A percentile compares a stretch with the other conserved stretches of the same genome.
These are phyloP conservation scores for Silene conica DNA, from an alignment of 148 eudicot genomes.

Conservation along the genomic window DNA sequence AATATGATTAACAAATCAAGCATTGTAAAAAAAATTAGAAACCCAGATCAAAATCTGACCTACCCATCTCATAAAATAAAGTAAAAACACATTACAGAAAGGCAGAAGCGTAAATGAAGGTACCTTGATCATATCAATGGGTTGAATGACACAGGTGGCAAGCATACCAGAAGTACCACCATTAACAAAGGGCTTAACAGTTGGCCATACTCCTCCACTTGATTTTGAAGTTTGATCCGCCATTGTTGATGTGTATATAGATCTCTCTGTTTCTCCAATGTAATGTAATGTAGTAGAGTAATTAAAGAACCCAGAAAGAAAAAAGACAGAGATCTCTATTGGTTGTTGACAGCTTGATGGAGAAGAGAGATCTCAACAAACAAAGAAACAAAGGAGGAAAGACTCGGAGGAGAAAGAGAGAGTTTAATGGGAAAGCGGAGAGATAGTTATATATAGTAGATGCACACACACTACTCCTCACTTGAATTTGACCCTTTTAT, in stretches of 20 bases:
- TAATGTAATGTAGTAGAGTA: too few relatives aligned
- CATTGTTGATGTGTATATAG: constrained; percentile 21
- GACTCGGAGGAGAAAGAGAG: neutral
- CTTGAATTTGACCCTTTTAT: neutral
- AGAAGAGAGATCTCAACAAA: constrained; percentile 1
- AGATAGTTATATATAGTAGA: neutral
- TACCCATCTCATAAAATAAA: neutral
- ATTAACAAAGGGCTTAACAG: constrained; percentile 45
- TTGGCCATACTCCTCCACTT: constrained; percentile 34
- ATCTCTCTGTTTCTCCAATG: neutral
- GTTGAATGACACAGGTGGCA: constrained; percentile 46
- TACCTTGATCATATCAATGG: constrained; percentile 46
- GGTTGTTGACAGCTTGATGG: neutral
- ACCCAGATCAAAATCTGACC: neutral
- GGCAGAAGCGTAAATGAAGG: neutral
- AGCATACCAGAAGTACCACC: constrained; percentile 49
- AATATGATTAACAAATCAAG: neutral
- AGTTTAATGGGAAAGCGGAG: neutral
- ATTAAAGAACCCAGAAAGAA: neutral
- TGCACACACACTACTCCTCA: too few relatives aligned
- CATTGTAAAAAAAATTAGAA: neutral
- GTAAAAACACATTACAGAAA: neutral
- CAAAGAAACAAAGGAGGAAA: neutral
- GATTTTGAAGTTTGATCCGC: constrained; percentile 28
- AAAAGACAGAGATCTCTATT: neutral